Evolutionary conservation across 2,329 filamentous ascomycete species (phyloP), one percentile per base, ranked within the genome.

Genomic region (Penicillium concentricum): DNA sequence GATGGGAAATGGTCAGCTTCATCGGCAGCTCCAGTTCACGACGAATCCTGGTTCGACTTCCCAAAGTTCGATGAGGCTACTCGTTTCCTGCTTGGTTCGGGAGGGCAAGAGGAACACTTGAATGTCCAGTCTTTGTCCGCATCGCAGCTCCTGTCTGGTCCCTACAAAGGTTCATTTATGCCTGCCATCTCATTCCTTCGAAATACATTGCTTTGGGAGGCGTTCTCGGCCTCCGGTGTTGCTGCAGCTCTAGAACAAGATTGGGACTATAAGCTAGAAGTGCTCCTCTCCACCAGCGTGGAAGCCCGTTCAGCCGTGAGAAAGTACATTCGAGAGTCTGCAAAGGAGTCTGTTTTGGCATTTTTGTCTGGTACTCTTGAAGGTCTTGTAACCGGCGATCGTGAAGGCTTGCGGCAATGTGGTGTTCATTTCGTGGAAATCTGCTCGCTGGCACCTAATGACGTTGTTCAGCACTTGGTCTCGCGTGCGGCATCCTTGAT

Each of bases 261-360:
- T 60, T 97, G 94, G 94, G 89, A 92, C 69, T 82, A 87, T 44
- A 88, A 89, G 63, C 79, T 97, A 2, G 89, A 92, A 63, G 84
- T 86, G 1, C 81, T 88, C 7, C 80, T 94, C 30, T 82, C 86
- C 39, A 89, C 87, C 5, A 89, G 93, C 67, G 81, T 88, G 56
- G 77, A 81, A 44, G 85, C 85, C 12, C 82, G 90, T 39, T 73
- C 81, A 26, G 80, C 81, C 67, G 89, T 56, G 66, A 74, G 53
- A 71, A 66, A 41, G 26, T 71, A 73, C 56, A 70, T 76, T 38
- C 54, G 68, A 20, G 59, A 67, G 20, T 65, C 71, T 34, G 59
- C 70, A 28, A 73, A 74, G 61, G 67, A 69, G 42, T 64, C 76
- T 24, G 63, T 81, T 38, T 68, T 75, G 38, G 65, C 71, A 4